A percentile compares a stretch with the other conserved stretches of the same genome.
phyloP scores from a whole-genome alignment of 495 filamentous ascomycete species.

The Penicillium robsamsonii region DNA sequence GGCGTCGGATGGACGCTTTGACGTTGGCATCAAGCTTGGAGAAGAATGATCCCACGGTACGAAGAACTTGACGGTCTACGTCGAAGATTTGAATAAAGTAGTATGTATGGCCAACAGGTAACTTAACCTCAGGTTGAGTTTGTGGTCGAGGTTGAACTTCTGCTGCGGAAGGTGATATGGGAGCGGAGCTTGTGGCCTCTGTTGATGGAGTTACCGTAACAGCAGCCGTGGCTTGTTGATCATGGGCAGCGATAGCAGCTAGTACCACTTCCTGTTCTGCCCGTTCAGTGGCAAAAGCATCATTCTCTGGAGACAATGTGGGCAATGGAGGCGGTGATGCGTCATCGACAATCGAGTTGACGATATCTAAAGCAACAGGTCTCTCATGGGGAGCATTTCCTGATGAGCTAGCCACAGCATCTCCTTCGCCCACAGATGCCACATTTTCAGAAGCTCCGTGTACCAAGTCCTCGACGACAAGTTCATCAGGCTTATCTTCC shows the following conservation, averaged over 20 bases:
- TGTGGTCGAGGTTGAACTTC: slow-evolving; percentile 2
- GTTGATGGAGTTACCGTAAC: slow-evolving; percentile 4
- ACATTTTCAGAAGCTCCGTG: slow-evolving; percentile 26
- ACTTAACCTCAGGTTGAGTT: slow-evolving; percentile 14
- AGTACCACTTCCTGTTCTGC: slow-evolving; percentile 26
- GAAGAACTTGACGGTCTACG: slow-evolving; percentile 42
- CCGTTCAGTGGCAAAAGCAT: slow-evolving; percentile 11
- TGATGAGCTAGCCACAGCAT: slow-evolving; percentile 38
- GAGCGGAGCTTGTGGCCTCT: slow-evolving; percentile 2
- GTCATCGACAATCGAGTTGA: background rate
- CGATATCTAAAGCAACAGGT: background rate
- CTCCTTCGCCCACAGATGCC: slow-evolving; percentile 20
- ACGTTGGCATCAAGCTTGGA: slow-evolving; percentile 46
- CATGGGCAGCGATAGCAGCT: slow-evolving; percentile 26
- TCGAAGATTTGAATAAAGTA: slow-evolving; percentile 55
- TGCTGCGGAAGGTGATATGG: slow-evolving; percentile 1
- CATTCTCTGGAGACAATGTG: slow-evolving; percentile 16
- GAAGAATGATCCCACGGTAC: slow-evolving; percentile 54
- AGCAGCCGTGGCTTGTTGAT: slow-evolving; percentile 21
- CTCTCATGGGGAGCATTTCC: slow-evolving; percentile 8
- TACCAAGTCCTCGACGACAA: slow-evolving; percentile 27
- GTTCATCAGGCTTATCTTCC: slow-evolving; percentile 40
- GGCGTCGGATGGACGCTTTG: slow-evolving; percentile 41
- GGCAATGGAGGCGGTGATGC: slow-evolving; percentile 6
- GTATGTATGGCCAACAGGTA: slow-evolving; percentile 43